Evolutionary conservation across 768 basidiomycete genomes (phyloP).

Genomic region (Antrodiella citrinella): DNA sequence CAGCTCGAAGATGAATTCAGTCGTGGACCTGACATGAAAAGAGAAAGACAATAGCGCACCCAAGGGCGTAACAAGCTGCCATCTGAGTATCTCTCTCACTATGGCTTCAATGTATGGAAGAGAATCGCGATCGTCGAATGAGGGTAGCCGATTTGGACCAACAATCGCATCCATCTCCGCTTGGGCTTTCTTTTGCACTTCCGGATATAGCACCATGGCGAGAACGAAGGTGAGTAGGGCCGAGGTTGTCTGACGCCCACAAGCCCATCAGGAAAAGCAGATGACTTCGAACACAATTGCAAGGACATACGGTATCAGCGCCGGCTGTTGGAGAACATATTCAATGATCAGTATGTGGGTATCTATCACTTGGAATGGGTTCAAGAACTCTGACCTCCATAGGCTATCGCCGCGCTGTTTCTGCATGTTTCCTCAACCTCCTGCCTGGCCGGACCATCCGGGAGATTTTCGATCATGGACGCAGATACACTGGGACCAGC

Average conservation of each 20-base stretch:
- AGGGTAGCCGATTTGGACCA: not conserved
- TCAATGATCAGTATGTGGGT: no score
- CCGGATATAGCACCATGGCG: constrained; percentile 7
- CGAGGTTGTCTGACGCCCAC: constrained; percentile 1
- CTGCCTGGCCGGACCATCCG: not conserved
- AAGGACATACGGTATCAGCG: not conserved
- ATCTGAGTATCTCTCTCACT: constrained; percentile 4
- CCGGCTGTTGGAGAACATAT: no score
- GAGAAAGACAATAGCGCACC: constrained; percentile 23
- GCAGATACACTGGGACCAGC: not conserved
- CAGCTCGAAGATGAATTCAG: not conserved
- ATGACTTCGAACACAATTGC: not conserved
- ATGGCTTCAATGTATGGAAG: constrained; percentile 12
- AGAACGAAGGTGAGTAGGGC: not conserved
- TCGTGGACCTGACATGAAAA: not conserved
- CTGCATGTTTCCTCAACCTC: not conserved
- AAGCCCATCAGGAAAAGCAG: no score
- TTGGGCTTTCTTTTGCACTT: constrained; percentile 7
- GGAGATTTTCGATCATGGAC: not conserved
- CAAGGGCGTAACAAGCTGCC: constrained; percentile 15
- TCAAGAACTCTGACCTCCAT: not conserved
- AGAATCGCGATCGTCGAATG: constrained; percentile 3
- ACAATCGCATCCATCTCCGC: constrained; percentile 6
- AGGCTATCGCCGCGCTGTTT: not conserved
- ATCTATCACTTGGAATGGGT: no score